phyloP scores from a whole-genome alignment of 352 stramenopile genomes.

The Globisporangium sylvaticum region DNA sequence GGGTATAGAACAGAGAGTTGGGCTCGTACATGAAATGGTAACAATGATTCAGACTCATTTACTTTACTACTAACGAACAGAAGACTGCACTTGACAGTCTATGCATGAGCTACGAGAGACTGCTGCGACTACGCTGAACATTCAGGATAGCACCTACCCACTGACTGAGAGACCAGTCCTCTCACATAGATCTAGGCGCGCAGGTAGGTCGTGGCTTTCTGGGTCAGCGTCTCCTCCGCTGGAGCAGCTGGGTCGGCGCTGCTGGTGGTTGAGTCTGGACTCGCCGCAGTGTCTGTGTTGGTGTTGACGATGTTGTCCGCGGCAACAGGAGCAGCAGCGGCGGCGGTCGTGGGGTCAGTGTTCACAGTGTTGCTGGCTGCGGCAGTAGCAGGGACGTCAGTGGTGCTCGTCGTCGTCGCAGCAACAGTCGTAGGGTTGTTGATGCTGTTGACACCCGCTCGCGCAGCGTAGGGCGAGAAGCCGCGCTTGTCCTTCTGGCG shows the following conservation, averaged over 20 bases:
- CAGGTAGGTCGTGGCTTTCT: not conserved
- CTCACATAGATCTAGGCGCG: not conserved
- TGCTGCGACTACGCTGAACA: not conserved
- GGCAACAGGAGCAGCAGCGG: not conserved
- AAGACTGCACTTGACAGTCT: not conserved
- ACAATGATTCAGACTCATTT: not conserved
- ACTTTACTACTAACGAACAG: not conserved
- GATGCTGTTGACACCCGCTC: conserved; percentile 3
- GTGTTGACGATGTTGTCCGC: not conserved
- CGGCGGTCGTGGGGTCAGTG: not conserved
- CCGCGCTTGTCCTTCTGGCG: not conserved
- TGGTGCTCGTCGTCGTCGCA: not conserved
- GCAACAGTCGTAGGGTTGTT: not conserved
- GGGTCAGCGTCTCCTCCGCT: not conserved
- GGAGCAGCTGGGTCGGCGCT: not conserved
- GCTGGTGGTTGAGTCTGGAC: not conserved
- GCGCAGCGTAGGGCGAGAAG: not conserved
- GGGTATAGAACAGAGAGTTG: too few relatives aligned
- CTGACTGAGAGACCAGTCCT: not conserved
- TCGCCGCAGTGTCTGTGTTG: not conserved
- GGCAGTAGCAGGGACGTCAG: too few relatives aligned
- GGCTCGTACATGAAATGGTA: too few relatives aligned
- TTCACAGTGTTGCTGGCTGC: not conserved
- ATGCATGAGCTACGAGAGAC: not conserved
- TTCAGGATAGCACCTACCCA: too few relatives aligned